A percentile compares a stretch with the other conserved stretches of the same genome.
Conservation (phyloP, 1,284 basidiomycete genomes). For the Pseudozyma sp. region DNA sequence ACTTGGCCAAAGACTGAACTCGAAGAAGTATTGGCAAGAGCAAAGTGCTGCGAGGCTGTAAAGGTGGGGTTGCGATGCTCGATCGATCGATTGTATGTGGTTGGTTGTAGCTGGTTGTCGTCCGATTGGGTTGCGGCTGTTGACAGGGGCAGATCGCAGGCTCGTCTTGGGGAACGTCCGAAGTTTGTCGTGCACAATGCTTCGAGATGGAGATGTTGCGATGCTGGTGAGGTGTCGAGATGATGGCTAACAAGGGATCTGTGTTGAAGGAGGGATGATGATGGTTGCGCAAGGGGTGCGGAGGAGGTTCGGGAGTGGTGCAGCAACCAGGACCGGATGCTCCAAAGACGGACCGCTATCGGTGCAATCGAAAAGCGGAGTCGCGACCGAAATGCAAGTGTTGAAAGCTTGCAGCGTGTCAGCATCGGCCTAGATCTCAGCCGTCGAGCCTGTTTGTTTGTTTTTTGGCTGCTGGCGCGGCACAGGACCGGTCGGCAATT, state of each 20-base stretch:
- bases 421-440: neutral
- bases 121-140: conserved; percentile 3
- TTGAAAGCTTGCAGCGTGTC: conserved; percentile 1
- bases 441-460: neutral
- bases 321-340: neutral
- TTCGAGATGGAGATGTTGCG: neutral
- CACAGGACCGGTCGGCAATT: conserved; percentile 7
- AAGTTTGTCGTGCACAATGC: neutral
- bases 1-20: neutral
- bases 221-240: neutral
- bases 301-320: neutral
- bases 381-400: neutral
- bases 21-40: neutral
- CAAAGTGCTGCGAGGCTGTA: neutral
- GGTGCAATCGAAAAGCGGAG: conserved; percentile 1
- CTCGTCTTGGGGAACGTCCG: neutral
- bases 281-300: no score
- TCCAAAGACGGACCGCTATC: neutral
- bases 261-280: no score
- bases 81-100: neutral
- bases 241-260: neutral
- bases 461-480: conserved; percentile 1
- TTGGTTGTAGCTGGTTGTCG: conserved; percentile 8
- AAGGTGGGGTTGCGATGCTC: neutral
- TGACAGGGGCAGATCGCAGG: neutral